Evolutionary conservation across 495 filamentous ascomycete species (phyloP).

Genomic region (Neurospora sp.): DNA sequence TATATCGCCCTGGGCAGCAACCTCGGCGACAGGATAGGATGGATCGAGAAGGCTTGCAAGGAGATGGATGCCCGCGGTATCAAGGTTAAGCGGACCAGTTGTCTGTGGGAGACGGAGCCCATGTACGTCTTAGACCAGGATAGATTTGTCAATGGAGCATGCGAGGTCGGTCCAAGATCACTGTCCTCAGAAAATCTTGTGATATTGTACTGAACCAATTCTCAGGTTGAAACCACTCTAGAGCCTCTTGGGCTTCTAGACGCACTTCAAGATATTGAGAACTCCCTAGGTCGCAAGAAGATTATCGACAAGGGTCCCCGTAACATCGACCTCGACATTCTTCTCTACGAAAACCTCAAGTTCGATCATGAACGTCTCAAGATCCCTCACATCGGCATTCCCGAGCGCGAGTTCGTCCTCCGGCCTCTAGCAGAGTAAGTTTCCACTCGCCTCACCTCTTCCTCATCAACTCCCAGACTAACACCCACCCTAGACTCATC

Average conservation of each 20-base stretch:
- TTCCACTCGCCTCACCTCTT: background rate
- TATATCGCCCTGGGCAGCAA: slow-evolving; percentile 92
- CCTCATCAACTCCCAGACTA: background rate
- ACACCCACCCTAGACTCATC: slow-evolving; percentile 42
- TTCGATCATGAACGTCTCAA: slow-evolving; percentile 60
- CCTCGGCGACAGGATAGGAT: slow-evolving; percentile 70
- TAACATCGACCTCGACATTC: slow-evolving; percentile 87
- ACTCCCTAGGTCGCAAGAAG: slow-evolving; percentile 65
- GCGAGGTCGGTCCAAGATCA: slow-evolving; percentile 55
- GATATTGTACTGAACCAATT: slow-evolving; percentile 3
- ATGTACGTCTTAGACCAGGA: slow-evolving; percentile 93
- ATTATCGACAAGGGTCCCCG: slow-evolving; percentile 86
- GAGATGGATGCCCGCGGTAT: slow-evolving; percentile 64
- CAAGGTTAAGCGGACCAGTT: slow-evolving; percentile 68
- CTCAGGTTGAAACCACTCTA: slow-evolving; percentile 70
- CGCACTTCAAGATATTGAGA: slow-evolving; percentile 73
- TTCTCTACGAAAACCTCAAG: slow-evolving; percentile 66
- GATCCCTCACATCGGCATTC: slow-evolving; percentile 77
- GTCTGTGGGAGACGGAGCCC: slow-evolving; percentile 84
- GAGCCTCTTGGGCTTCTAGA: slow-evolving; percentile 66
- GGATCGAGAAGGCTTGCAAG: slow-evolving; percentile 72
- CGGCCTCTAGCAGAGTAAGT: slow-evolving; percentile 77
- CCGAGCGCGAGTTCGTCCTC: slow-evolving; percentile 89
- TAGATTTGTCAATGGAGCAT: slow-evolving; percentile 84
- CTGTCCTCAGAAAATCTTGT: background rate